A percentile compares a stretch with the other conserved stretches of the same genome.
These are phyloP conservation scores for Knoxdaviesia proteae DNA, from an alignment of 2,329 filamentous ascomycete species.

Conservation along the genomic window DNA sequence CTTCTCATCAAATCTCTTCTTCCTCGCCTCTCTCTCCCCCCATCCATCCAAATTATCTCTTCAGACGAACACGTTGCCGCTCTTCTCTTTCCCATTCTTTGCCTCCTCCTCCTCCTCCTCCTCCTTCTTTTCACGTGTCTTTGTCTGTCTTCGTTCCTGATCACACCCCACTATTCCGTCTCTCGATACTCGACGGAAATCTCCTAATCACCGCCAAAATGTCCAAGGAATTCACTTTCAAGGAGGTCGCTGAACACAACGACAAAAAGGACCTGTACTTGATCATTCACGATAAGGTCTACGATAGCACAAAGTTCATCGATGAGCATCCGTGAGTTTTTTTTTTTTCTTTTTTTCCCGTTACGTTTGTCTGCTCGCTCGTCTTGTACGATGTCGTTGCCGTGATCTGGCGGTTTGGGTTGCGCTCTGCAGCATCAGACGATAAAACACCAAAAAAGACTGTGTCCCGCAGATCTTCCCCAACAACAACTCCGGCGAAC, in stretches of 20 bases:
- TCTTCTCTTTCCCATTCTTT: too few relatives aligned
- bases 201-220: constrained; percentile 11
- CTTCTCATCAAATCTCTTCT: too few relatives aligned
- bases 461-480: too few relatives aligned
- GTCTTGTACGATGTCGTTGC: background rate
- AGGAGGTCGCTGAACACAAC: constrained; percentile 69
- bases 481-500: too few relatives aligned
- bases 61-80: too few relatives aligned
- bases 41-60: too few relatives aligned
- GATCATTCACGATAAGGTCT: constrained; percentile 92
- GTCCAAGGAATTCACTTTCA: constrained; percentile 42
- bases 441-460: too few relatives aligned
- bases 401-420: background rate
- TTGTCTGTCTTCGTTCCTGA: background rate
- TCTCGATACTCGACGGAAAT: background rate
- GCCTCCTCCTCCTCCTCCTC: too few relatives aligned
- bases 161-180: background rate
- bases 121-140: too few relatives aligned
- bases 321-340: constrained; percentile 77
- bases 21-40: too few relatives aligned
- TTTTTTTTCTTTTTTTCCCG: constrained; percentile 28
- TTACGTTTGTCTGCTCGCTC: background rate
- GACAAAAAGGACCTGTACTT: constrained; percentile 86
- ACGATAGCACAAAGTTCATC: constrained; percentile 71
- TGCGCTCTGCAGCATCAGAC: too few relatives aligned